Conservation (phyloP, 805 yeast genomes). For the Nakazawaea anatomiae region DNA sequence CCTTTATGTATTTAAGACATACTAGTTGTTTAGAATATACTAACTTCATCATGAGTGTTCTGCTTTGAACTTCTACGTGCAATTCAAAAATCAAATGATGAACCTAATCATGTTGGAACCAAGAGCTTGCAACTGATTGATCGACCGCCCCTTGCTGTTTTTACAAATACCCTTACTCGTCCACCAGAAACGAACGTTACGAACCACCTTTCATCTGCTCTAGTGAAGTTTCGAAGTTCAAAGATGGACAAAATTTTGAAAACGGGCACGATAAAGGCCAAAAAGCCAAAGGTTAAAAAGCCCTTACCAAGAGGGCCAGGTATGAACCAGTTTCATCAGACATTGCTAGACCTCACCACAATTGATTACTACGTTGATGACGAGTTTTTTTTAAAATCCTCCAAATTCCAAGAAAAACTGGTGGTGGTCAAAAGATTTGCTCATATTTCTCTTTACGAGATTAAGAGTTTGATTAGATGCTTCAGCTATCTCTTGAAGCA, state of each 20-base stretch:
- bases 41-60: background rate
- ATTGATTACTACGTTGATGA: conserved; percentile 2
- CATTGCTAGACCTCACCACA: background rate
- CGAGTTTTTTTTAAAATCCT: background rate
- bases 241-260: too few relatives aligned
- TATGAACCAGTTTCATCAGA: background rate
- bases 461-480: background rate
- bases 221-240: too few relatives aligned
- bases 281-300: background rate
- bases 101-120: background rate
- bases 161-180: background rate
- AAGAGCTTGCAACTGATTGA: background rate
- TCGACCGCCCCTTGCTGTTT: background rate
- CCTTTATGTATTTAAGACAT: background rate
- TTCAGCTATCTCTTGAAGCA: conserved; percentile 1
- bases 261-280: too few relatives aligned
- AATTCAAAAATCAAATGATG: background rate
- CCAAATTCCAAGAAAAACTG: background rate
- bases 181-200: too few relatives aligned
- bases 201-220: too few relatives aligned
- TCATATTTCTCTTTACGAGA: background rate
- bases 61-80: background rate
- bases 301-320: conserved; percentile 1
- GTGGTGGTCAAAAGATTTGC: background rate
- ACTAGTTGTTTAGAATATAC: background rate